Base-by-base conservation (phyloP, 352 stramenopile genomes). In the Globisporangium apiculatum region DNA sequence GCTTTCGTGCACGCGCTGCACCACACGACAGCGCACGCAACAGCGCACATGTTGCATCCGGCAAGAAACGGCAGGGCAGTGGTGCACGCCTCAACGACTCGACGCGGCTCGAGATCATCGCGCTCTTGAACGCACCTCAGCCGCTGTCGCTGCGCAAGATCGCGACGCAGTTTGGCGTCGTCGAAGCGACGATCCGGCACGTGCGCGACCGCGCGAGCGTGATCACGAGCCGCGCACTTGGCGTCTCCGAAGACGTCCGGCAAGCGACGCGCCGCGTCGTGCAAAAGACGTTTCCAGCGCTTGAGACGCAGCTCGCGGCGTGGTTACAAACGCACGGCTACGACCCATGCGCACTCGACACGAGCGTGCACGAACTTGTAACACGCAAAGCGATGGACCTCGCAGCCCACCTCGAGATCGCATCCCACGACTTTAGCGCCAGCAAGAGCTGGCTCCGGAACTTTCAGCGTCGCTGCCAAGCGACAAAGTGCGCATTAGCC, bases 101-200 rank as follows among this genome's bases (percentile, higher is more conserved):
- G 14, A 47, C 52, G 41, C 59, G 52, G 8, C 59, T 65, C 40
- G 59, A 65, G 48, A 65, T 65, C 59, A 53, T 65, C 40, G 53
- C 53, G 43, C 43, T 60, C 4, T 35, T 65, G 31, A 42, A 52
- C 4, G 38, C 45, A 10, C 52, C 59, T 14, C 41, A 58, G 18
- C 58, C 35, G 18, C 53, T 51, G 43, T 60, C 59, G 47, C 40
- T 60, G 47, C 59, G 53, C 38, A 54, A 60, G 37, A 55, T 65
- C 40, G 59, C 46, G 12, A 37, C 15, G 37, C 53, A 56, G 31
- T 65, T 56, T 41, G 41, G 40, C 47, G 53, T 65, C 36, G 52
- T 43, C 24, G 58, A 64, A 37, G 53, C 51, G 18, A 55, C 58
- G 58, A 59, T 64, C 31, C 57, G 57, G 15, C 57, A 62, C 57